These are phyloP conservation scores for Pseudogymnoascus sp. DNA, from an alignment of 2,329 filamentous ascomycete genomes.

Conservation along the genomic window DNA sequence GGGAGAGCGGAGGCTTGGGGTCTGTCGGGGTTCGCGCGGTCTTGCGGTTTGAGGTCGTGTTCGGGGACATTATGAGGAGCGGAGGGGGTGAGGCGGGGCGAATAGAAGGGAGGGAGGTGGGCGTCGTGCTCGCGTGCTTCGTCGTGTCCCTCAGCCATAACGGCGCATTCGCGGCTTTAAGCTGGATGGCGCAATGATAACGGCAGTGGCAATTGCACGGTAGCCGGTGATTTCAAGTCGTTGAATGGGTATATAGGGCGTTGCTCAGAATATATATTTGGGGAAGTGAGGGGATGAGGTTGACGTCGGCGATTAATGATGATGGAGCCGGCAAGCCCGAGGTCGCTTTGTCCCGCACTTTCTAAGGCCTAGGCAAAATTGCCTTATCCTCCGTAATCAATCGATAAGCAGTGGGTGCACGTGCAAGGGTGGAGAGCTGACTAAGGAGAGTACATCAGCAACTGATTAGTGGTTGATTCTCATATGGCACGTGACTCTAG, in stretches of 20 bases:
- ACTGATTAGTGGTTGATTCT: not conserved
- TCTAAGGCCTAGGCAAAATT: constrained; percentile 6
- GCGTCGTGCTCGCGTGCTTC: constrained; percentile 20
- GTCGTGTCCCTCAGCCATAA: constrained; percentile 13
- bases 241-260: not conserved
- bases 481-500: not conserved
- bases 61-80: constrained; percentile 28
- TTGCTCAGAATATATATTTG: constrained; percentile 2
- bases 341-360: constrained; percentile 11
- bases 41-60: constrained; percentile 24
- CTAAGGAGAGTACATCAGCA: not conserved
- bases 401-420: constrained; percentile 1
- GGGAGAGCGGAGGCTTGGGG: constrained; percentile 9
- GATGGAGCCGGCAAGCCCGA: constrained; percentile 6
- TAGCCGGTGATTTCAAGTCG: not conserved
- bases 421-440: not conserved
- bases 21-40: not conserved
- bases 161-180: constrained; percentile 9
- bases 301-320: constrained; percentile 7
- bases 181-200: not conserved
- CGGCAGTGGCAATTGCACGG: not conserved
- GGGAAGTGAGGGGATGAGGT: constrained; percentile 1
- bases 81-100: constrained; percentile 26
- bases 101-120: constrained; percentile 28
- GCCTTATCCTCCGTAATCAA: constrained; percentile 6